Evolutionary conservation across 352 stramenopile species (phyloP).

Genomic region (Ophiocytium majus): DNA sequence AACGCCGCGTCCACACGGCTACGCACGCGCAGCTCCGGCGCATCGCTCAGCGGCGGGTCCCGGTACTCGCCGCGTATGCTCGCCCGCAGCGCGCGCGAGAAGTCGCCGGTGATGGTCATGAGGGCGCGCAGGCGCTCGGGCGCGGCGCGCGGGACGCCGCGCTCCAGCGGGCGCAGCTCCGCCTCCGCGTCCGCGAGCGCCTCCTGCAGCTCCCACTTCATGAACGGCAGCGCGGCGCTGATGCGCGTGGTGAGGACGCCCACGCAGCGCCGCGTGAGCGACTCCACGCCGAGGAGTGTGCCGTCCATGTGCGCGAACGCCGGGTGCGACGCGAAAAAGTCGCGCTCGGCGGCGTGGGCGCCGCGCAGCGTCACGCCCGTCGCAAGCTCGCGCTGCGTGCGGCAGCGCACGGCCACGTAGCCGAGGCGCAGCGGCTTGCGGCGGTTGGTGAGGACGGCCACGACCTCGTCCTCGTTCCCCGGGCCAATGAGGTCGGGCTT

Average conservation of each 20-base stretch:
- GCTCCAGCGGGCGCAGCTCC: slow-evolving; percentile 35
- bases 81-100: slow-evolving; percentile 34
- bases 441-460: slow-evolving; percentile 79
- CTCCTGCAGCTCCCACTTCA: slow-evolving; percentile 55
- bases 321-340: slow-evolving; percentile 42
- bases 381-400: slow-evolving; percentile 32
- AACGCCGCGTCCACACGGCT: slow-evolving; percentile 42
- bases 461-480: slow-evolving; percentile 66
- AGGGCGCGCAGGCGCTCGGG: slow-evolving; percentile 20
- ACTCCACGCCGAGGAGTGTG: slow-evolving; percentile 41
- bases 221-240: slow-evolving; percentile 48
- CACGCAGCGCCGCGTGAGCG: slow-evolving; percentile 35
- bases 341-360: slow-evolving; percentile 37
- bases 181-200: slow-evolving; percentile 29
- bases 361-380: slow-evolving; percentile 41
- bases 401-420: slow-evolving; percentile 87
- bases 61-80: slow-evolving; percentile 55
- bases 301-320: slow-evolving; percentile 36
- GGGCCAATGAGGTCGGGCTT: slow-evolving; percentile 67
- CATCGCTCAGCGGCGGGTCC: slow-evolving; percentile 42
- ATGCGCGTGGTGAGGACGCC: slow-evolving; percentile 48
- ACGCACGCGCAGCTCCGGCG: slow-evolving; percentile 46
- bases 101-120: slow-evolving; percentile 45
- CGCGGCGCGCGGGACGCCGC: slow-evolving; percentile 24
- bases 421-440: slow-evolving; percentile 94